Percentiles rank a stretch among this genome's conserved stretches.
phyloP scores from a whole-genome alignment of 169 alveolate genomes.

The Plasmodium inui region DNA sequence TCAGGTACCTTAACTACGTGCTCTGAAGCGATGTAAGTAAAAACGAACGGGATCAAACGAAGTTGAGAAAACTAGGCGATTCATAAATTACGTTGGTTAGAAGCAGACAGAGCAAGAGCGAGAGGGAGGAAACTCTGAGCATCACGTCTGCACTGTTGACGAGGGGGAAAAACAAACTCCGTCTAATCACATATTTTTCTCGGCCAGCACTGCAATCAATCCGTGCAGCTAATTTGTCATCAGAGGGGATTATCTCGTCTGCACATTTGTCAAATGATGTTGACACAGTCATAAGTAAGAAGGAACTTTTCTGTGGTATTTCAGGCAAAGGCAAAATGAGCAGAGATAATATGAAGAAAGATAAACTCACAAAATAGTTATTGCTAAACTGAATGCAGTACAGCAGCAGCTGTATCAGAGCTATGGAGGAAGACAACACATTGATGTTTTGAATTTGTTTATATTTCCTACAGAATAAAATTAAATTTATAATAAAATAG shows the following conservation, averaged over 20 bases:
- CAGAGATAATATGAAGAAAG: slow-evolving; percentile 42
- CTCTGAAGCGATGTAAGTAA: neutral
- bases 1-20: neutral
- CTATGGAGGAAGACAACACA: slow-evolving; percentile 51
- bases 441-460: slow-evolving; percentile 59
- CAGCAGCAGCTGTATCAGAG: slow-evolving; percentile 38
- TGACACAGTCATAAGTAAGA: slow-evolving; percentile 27
- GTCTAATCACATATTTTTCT: slow-evolving; percentile 60
- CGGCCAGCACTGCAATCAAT: neutral
- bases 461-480: slow-evolving; percentile 58
- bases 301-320: slow-evolving; percentile 16
- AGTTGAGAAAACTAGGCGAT: neutral
- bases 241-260: slow-evolving; percentile 38
- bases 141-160: slow-evolving; percentile 9
- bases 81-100: slow-evolving; percentile 49
- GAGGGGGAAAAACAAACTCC: slow-evolving; percentile 34
- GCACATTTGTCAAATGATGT: slow-evolving; percentile 63
- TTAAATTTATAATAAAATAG: slow-evolving; percentile 60
- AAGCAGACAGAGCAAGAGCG: slow-evolving; percentile 43
- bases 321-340: slow-evolving; percentile 68
- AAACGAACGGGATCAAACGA: neutral
- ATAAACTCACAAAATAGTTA: slow-evolving; percentile 59
- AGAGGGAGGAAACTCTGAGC: slow-evolving; percentile 52
- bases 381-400: slow-evolving; percentile 44
- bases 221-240: neutral